Percentiles rank a stretch among this genome's conserved stretches.
Conservation (phyloP, 164 flowering plant species). For the Platanus orientalis region DNA sequence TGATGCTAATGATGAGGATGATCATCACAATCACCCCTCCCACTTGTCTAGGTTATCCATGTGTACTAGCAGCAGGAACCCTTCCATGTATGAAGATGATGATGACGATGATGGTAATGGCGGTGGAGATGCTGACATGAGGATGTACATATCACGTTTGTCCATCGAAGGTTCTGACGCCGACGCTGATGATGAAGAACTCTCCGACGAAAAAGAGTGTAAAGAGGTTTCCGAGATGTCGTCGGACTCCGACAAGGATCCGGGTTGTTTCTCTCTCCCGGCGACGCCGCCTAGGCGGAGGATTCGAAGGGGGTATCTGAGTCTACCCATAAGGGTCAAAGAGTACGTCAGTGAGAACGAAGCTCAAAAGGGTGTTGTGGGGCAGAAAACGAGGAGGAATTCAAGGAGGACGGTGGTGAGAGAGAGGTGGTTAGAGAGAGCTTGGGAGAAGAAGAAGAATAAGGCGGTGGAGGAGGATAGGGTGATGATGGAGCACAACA, state of each 20-base stretch:
- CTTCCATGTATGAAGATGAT: conserved; percentile 5
- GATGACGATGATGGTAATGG: conserved; percentile 18
- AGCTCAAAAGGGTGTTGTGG: neutral
- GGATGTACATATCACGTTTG: conserved; percentile 32
- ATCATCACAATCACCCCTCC: conserved; percentile 18
- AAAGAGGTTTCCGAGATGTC: conserved; percentile 6
- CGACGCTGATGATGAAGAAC: conserved; percentile 43
- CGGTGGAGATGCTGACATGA: conserved; percentile 10
- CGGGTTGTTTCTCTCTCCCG: conserved; percentile 19
- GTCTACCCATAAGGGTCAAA: conserved; percentile 12
- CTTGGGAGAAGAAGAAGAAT: conserved; percentile 9
- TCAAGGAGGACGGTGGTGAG: conserved; percentile 17
- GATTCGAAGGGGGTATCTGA: conserved; percentile 5
- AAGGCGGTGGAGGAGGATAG: neutral
- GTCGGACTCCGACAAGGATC: conserved; percentile 34
- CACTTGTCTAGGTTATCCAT: conserved; percentile 41
- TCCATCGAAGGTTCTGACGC: conserved; percentile 43
- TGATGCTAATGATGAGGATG: conserved; percentile 15
- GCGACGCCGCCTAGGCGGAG: conserved; percentile 22
- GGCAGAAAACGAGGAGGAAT: too few relatives aligned
- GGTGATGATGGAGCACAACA: neutral
- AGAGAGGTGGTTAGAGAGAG: conserved; percentile 24
- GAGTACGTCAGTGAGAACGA: conserved; percentile 56
- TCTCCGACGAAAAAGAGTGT: conserved; percentile 26
- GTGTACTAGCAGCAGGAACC: conserved; percentile 22